Conservation (phyloP, 805 yeast species). For the Millerozyma miso region DNA sequence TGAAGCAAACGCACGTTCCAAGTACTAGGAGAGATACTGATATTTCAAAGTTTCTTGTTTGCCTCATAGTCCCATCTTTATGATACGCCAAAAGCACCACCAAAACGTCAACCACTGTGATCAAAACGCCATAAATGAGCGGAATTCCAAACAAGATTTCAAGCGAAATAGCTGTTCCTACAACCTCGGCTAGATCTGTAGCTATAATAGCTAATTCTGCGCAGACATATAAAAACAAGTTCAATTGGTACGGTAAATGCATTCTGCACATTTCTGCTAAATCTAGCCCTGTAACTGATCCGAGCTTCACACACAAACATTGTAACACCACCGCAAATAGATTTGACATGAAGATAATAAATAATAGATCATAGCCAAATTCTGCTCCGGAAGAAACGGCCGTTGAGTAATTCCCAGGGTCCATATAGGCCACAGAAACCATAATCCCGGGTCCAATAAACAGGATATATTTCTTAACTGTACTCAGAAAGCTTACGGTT, state of each 20-base stretch:
- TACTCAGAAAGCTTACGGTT: background rate
- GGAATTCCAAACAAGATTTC: conserved; percentile 82
- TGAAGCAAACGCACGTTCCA: conserved; percentile 82
- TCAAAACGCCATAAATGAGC: conserved; percentile 72
- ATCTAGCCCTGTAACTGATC: conserved; percentile 92
- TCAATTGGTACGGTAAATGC: conserved; percentile 61
- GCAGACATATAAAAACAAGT: conserved; percentile 60
- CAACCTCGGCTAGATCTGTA: conserved; percentile 94
- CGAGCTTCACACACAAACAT: conserved; percentile 78
- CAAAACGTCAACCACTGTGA: conserved; percentile 83
- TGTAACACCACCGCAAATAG: conserved; percentile 85
- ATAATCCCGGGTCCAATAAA: conserved; percentile 90
- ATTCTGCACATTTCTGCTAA: conserved; percentile 82
- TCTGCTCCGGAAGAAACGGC: conserved; percentile 94
- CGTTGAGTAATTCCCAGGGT: conserved; percentile 95
- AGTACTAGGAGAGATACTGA: conserved; percentile 74
- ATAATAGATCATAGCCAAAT: conserved; percentile 72
- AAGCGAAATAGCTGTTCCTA: conserved; percentile 94
- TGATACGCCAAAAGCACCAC: conserved; percentile 83
- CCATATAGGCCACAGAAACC: conserved; percentile 95
- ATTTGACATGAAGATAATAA: conserved; percentile 75
- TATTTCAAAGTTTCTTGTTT: conserved; percentile 76
- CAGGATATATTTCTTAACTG: conserved; percentile 45
- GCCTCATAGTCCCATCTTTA: conserved; percentile 75
- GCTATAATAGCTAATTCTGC: conserved; percentile 93